Evolutionary conservation across 352 stramenopile species (phyloP), one percentile per base, ranked within the genome.

Genomic region (Globisporangium nodosum): DNA sequence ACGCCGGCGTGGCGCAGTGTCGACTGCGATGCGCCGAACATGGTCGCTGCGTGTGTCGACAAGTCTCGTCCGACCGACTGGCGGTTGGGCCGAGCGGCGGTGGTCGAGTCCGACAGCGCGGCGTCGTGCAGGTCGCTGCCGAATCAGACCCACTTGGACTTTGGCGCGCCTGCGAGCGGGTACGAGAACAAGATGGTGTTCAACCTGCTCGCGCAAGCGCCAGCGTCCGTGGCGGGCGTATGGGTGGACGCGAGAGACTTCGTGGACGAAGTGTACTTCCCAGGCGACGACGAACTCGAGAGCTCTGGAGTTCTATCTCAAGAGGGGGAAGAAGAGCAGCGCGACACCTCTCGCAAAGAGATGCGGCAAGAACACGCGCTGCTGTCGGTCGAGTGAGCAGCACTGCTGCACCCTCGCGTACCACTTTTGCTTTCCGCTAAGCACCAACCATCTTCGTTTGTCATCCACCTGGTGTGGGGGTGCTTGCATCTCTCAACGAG

Each of bases 161-260:
- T 73, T 54, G 75, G 74, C 6, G 69, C 66, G n/a, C 70, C 76
- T 46, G 64, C 74, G 30, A 83, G 67, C 42, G 74, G 76, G 27
- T 87, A 81, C 57, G 76, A 87, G 39, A 87, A 87, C 53, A 64
- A 61, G 31, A n/a, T 85, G 27, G 54, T 87, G 27, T 60, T 67
- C 35, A 63, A 73, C 39, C 51, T 87, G 60, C 54, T 81, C 20
- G 35, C 71, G 15, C 24, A 65, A 18, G 51, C 64, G 20, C 43
- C 67, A 13, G 64, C 35, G 20, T 66, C 59, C 27, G 61, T 81
- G 30, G 59, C 49, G 47, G 74, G 76, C 2, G 72, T 87, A 15
- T 87, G 74, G 74, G 55, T 87, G 20, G 74, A 85, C 49, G 73
- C 66, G 24, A 73, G 70, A 54, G 27, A 49, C 6, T 57, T 78